Base-by-base conservation (phyloP, 1,284 basidiomycete genomes). In the Ustanciosporium gigantosporum region DNA sequence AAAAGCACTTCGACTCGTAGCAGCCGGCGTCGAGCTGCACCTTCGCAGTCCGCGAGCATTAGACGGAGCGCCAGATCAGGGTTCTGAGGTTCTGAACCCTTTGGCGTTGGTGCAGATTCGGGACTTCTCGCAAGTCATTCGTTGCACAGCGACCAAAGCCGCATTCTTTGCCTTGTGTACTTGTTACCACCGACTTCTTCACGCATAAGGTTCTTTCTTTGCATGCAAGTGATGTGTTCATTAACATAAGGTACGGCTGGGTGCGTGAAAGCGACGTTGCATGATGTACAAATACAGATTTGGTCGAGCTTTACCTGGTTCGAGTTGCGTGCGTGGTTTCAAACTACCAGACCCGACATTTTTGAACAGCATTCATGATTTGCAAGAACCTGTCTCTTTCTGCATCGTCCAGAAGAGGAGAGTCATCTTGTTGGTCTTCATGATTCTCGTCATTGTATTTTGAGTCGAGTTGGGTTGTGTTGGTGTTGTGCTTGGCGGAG, bases 401-500 rank as follows among this genome's bases (percentile, higher is more conserved):
- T 15, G 5, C 22, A 5, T 6, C 13, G 38, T 29, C 22, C n/a
- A 27, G 7, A 16, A 71, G 31, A 17, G 53, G 47, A 16, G 37
- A 31, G 14, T 76, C 76, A 3, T 66, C 78, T 17, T 76, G 74
- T 11, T 52, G 36, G 1, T 42, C 31, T 4, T 41, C 14, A 14
- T 25, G 19, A 4, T 35, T 22, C 5, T 19, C 24, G n/a, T n/a
- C n/a, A n/a, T n/a, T n/a, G n/a, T n/a, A n/a, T n/a, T n/a, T n/a
- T n/a, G n/a, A n/a, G n/a, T n/a, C n/a, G n/a, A n/a, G n/a, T n/a
- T n/a, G n/a, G n/a, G n/a, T n/a, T 11, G 19, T 15, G 40, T 22
- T 27, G 17, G 21, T 21, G 2, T 25, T 8, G 13, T 17, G 29
- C 27, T 29, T 29, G 9, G 8, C 6, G 22, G 17, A 4, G 13